Evolutionary conservation across 2,329 filamentous ascomycete genomes (phyloP), one percentile per base, ranked within the genome.

Genomic region (Talaromyces funiculosus): DNA sequence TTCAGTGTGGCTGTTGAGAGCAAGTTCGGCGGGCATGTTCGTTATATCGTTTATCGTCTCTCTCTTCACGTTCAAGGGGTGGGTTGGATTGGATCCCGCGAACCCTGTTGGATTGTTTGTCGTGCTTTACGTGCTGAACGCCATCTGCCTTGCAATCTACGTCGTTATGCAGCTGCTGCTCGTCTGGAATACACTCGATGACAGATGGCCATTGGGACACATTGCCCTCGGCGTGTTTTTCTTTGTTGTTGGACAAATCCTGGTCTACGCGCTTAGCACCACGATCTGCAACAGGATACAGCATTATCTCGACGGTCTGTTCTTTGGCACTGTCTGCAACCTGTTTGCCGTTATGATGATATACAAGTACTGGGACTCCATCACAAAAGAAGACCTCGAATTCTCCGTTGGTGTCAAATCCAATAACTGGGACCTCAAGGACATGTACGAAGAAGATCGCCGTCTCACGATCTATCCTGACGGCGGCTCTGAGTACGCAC

Each of bases 351-450:
- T 99, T 63, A 99, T 99, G 94, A 99, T 97, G 94, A 87, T 99
- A 38, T 99, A 99, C 84, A 99, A 94, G 92, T 99, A 96, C 81
- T 99, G 94, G 94, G 94, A 99, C 73, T 97, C 92, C 16, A 99
- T 99, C 75, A 99, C 94, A 22, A 92, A 90, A 72, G 94, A 99
- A 78, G 94, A 99, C 74, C 87, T 99, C 66, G 94, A 99, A 74
- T 99, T 99, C 77, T 96, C 92, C 2, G 94, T 99, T 54, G 93
- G 93, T 65, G 91, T 91, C 62, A 90, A 93, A 74, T 89, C 90
- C 77, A 95, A 96, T 79, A 97, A 94, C 75, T 99, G 94, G 94
- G 94, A 99, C 73, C 89, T 97, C 72, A 97, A 97, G 80, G 93
- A 97, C 64, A 81, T 94, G 18, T 85, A 88, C 47, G 90, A 94